These are phyloP conservation scores for Hysterangium stoloniferum DNA, from an alignment of 768 basidiomycete species.

Conservation along the genomic window DNA sequence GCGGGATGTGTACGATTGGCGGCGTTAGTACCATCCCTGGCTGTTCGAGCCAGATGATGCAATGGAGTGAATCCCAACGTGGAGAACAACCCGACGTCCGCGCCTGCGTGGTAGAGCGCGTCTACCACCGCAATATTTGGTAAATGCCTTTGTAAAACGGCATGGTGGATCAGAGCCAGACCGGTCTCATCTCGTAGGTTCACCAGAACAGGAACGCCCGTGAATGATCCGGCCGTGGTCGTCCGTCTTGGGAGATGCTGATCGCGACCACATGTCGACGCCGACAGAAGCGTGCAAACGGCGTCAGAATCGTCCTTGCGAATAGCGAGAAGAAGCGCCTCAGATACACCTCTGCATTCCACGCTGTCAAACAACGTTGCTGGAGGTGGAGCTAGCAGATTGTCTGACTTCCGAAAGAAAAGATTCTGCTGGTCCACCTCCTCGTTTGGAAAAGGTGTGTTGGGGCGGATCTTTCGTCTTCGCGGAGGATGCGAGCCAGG, in stretches of 20 bases:
- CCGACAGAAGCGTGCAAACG: neutral
- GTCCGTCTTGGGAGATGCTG: neutral
- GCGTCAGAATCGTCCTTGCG: neutral
- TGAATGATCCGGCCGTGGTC: neutral
- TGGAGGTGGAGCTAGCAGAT: constrained; percentile 3
- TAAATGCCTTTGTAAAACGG: constrained; percentile 38
- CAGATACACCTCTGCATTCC: neutral
- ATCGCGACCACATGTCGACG: neutral
- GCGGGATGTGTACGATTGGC: neutral
- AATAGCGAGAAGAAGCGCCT: constrained; percentile 1
- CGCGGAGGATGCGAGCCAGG: no score
- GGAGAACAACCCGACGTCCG: constrained; percentile 67
- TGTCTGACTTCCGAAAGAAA: neutral
- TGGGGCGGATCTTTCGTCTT: neutral
- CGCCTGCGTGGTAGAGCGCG: constrained; percentile 66
- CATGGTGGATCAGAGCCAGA: constrained; percentile 70
- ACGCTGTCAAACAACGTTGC: neutral
- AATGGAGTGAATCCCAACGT: constrained; percentile 35
- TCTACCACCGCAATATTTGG: constrained; percentile 61
- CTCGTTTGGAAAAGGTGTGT: neutral
- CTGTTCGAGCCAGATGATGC: constrained; percentile 19
- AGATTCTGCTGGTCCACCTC: neutral
- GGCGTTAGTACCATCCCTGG: constrained; percentile 1
- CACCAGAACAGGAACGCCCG: constrained; percentile 44
- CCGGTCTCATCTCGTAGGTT: constrained; percentile 61